Conservation (phyloP, 495 filamentous ascomycete species). For the Penicillium coffeae region DNA sequence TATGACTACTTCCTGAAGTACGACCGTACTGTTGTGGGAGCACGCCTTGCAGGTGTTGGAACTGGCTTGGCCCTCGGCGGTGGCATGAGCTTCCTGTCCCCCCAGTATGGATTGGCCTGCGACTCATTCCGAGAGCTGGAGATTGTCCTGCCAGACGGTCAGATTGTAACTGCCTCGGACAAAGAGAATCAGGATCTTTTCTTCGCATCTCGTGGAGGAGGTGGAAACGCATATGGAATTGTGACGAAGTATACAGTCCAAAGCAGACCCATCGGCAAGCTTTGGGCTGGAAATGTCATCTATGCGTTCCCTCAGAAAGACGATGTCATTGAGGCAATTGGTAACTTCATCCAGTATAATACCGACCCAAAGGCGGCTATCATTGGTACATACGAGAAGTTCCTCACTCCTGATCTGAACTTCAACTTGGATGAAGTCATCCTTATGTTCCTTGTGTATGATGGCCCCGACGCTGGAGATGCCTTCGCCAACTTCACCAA, state of each 20-base stretch:
- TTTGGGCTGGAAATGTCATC: conserved; percentile 31
- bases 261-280: conserved; percentile 21
- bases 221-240: conserved; percentile 48
- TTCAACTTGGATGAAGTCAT: conserved; percentile 28
- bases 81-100: conserved; percentile 34
- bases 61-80: conserved; percentile 32
- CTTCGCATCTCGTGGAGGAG: conserved; percentile 52
- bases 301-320: conserved; percentile 24
- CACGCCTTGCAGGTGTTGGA: conserved; percentile 28
- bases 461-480: conserved; percentile 27
- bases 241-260: conserved; percentile 35
- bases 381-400: conserved; percentile 30
- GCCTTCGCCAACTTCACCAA: conserved; percentile 29
- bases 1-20: conserved; percentile 28
- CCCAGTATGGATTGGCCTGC: conserved; percentile 34
- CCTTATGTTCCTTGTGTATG: conserved; percentile 38
- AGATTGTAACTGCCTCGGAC: conserved; percentile 43
- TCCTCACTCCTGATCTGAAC: conserved; percentile 19
- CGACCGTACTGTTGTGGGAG: conserved; percentile 32
- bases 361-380: conserved; percentile 31
- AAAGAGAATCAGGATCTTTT: conserved; percentile 54
- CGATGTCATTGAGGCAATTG: conserved; percentile 21
- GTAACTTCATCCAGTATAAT: conserved; percentile 30
- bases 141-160: conserved; percentile 52
- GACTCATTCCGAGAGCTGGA: conserved; percentile 30